phyloP scores from a whole-genome alignment of 345 rosid species.

The Eucalyptus brandiana region DNA sequence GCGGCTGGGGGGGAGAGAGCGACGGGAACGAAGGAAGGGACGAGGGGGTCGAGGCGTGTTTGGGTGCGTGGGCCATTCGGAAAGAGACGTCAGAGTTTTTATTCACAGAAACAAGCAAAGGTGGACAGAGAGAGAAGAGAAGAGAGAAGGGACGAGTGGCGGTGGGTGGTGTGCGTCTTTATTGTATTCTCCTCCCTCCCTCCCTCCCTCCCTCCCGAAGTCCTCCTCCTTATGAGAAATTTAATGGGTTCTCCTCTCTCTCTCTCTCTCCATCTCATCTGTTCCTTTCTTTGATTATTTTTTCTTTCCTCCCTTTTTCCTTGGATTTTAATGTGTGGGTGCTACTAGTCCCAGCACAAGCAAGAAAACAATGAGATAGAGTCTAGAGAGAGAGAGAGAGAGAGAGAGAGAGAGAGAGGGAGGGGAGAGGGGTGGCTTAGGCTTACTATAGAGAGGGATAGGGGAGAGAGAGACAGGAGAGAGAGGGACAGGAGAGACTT shows the following conservation, averaged over 20 bases:
- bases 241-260: background rate
- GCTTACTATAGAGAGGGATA: background rate
- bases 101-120: background rate
- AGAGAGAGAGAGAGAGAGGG: background rate
- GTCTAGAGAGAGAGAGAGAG: background rate
- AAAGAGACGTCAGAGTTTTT: background rate
- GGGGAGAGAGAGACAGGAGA: background rate
- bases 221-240: background rate
- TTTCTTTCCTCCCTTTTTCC: background rate
- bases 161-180: background rate
- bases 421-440: background rate
- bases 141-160: background rate
- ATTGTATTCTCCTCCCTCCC: background rate
- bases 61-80: background rate
- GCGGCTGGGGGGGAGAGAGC: conserved; percentile 10
- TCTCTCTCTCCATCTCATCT: background rate
- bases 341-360: background rate
- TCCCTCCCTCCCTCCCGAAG: no score
- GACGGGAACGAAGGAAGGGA: background rate
- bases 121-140: background rate
- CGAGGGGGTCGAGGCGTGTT: background rate
- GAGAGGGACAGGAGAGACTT: background rate
- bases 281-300: no score
- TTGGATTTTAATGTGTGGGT: background rate
- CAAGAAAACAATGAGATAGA: background rate